These are phyloP conservation scores for Chamaenerion angustifolium DNA, from an alignment of 345 rosid species.

Conservation along the genomic window DNA sequence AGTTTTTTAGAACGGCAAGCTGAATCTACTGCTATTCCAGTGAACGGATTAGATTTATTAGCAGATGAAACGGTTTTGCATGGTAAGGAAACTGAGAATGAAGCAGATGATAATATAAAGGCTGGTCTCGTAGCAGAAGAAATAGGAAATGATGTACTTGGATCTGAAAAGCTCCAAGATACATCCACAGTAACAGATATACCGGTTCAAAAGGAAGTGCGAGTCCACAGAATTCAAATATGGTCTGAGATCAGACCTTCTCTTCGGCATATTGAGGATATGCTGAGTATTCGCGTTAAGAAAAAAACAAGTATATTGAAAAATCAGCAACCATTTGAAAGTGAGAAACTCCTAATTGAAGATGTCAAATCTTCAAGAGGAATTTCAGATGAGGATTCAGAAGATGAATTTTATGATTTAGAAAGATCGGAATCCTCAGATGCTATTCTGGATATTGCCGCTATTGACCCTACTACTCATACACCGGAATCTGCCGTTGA, in stretches of 20 bases:
- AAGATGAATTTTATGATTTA: slow-evolving; percentile 92
- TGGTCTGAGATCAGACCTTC: slow-evolving; percentile 83
- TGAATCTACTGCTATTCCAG: slow-evolving; percentile 34
- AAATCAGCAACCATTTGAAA: slow-evolving; percentile 30
- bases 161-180: slow-evolving; percentile 23
- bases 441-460: slow-evolving; percentile 36
- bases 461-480: slow-evolving; percentile 39
- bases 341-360: slow-evolving; percentile 36
- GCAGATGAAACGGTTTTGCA: slow-evolving; percentile 17
- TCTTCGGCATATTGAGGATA: slow-evolving; percentile 61
- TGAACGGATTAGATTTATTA: slow-evolving; percentile 24
- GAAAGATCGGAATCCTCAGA: slow-evolving; percentile 68
- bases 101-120: slow-evolving; percentile 17
- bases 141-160: slow-evolving; percentile 18
- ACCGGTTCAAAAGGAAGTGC: slow-evolving; percentile 19
- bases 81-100: slow-evolving; percentile 23
- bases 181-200: slow-evolving; percentile 22
- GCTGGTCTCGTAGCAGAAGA: slow-evolving; percentile 26
- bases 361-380: slow-evolving; percentile 54
- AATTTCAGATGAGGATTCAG: slow-evolving; percentile 81
- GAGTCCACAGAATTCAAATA: slow-evolving; percentile 43
- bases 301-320: slow-evolving; percentile 34
- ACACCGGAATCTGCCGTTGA: slow-evolving; percentile 27
- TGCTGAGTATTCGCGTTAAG: slow-evolving; percentile 75
- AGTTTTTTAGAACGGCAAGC: slow-evolving; percentile 66